Conservation (phyloP, 2,329 filamentous ascomycete genomes). For the Rutstroemia sydowiana region DNA sequence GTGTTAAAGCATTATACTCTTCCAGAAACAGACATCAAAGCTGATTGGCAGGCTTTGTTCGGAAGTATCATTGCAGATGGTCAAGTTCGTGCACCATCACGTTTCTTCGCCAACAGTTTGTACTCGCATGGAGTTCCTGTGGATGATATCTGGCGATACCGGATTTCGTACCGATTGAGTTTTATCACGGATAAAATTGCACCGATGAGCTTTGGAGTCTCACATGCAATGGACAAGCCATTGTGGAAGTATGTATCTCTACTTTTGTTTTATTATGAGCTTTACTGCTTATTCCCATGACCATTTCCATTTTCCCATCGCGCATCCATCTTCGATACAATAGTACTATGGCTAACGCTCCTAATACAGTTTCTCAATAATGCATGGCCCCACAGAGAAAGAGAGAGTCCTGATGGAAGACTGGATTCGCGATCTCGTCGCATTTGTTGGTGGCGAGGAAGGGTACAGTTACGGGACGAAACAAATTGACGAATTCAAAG, state of each 20-base stretch:
- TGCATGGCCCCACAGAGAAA: slow-evolving; percentile 31
- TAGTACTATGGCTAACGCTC: not conserved
- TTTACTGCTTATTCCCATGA: not conserved
- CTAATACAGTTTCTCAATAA: slow-evolving; percentile 31
- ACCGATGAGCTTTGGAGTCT: slow-evolving; percentile 30
- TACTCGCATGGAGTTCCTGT: slow-evolving; percentile 30
- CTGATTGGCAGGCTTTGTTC: slow-evolving; percentile 34
- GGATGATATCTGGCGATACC: slow-evolving; percentile 35
- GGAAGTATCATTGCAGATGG: slow-evolving; percentile 36
- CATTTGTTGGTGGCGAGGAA: slow-evolving; percentile 32
- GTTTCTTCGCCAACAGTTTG: slow-evolving; percentile 30
- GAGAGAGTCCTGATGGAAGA: slow-evolving; percentile 33
- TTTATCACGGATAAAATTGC: slow-evolving; percentile 36
- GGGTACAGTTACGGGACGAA: slow-evolving; percentile 31
- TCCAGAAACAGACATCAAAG: slow-evolving; percentile 26
- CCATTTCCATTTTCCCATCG: too few species aligned
- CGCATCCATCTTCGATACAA: too few species aligned
- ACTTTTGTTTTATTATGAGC: not conserved
- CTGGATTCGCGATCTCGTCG: slow-evolving; percentile 33
- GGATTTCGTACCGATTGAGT: slow-evolving; percentile 36
- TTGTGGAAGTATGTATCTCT: slow-evolving; percentile 35
- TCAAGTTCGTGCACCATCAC: slow-evolving; percentile 34
- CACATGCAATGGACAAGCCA: slow-evolving; percentile 37
- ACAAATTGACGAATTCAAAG: slow-evolving; percentile 31
- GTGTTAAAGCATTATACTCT: slow-evolving; percentile 32